A percentile compares a stretch with the other conserved stretches of the same genome.
phyloP scores from a whole-genome alignment of 129 eudicot species.

The Silybum marianum region DNA sequence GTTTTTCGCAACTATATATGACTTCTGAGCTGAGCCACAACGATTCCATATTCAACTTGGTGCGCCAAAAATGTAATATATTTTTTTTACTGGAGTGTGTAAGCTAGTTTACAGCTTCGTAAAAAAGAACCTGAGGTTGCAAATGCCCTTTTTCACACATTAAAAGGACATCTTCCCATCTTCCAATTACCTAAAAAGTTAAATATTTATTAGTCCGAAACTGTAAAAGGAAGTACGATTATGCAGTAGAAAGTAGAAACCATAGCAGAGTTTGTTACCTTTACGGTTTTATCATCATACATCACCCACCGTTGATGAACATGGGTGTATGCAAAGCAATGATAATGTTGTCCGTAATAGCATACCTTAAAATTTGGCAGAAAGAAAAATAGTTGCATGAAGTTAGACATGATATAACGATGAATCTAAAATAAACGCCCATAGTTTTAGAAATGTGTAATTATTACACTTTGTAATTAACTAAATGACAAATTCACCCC shows the following conservation, averaged over 20 bases:
- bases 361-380: slow-evolving; percentile 61
- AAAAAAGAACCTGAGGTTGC: slow-evolving; percentile 98
- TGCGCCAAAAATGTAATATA: slow-evolving; percentile 26
- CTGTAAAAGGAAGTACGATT: background rate
- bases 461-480: background rate
- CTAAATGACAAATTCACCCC: background rate
- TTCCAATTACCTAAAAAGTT: slow-evolving; percentile 66
- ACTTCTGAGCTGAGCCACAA: slow-evolving; percentile 30
- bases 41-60: slow-evolving; percentile 1
- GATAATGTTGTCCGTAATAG: slow-evolving; percentile 96
- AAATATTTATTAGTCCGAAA: background rate
- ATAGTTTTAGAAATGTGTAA: background rate
- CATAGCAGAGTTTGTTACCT: slow-evolving; percentile 50
- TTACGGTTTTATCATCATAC: slow-evolving; percentile 96
- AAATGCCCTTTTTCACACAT: slow-evolving; percentile 90
- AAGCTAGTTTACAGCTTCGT: slow-evolving; percentile 76
- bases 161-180: slow-evolving; percentile 84
- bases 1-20: slow-evolving; percentile 23
- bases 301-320: slow-evolving; percentile 76
- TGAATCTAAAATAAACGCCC: background rate
- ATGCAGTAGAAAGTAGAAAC: background rate
- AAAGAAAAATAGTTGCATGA: slow-evolving; percentile 11
- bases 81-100: background rate
- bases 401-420: background rate
- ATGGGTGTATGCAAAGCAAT: slow-evolving; percentile 86